Base-by-base conservation (phyloP, 2,329 filamentous ascomycete genomes). In the Sporothrix dimorphospora region DNA sequence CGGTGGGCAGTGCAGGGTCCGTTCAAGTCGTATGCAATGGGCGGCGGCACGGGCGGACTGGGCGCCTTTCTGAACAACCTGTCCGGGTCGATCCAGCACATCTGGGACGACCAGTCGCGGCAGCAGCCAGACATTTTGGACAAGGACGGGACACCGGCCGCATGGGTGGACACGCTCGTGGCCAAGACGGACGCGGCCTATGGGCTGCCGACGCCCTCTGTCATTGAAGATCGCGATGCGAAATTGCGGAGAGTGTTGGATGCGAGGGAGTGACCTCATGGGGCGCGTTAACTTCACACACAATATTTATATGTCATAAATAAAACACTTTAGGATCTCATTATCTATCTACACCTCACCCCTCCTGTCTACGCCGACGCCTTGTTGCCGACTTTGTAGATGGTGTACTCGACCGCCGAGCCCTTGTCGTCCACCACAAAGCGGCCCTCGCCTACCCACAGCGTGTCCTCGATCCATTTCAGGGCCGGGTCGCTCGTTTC, bases 1-100 rank as follows among this genome's bases (percentile, higher is more conserved):
- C 73, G 73, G 4, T 74, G 73, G 73, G 66, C 71, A 3, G 61
- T 74, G 1, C 57, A 51, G 2, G 73, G 73, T 0, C 73, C 73
- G 1, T 73, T 73, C 24, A 59, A 65, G 69, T 61, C 66, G 1
- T 72, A 74, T 59, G 57, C 68, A 27, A 63, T 70, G 45, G 73
- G 73, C 4, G 73, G 73, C 1, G 73, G 73, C 9, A 47, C 49
- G 8, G 67, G 51, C 1, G 70, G 67, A 1, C 19, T 72, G 5
- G 70, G 49, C 2, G 70, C 45, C 0, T 71, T 69, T 2, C 47
- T 71, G 8, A 42, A 63, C 1, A 71, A 63, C 27, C 21, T 71
- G n/a, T 53, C 55, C 0, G 69, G 57, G 3, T 71, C 69, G 1
- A 71, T 71, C 12, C 69, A 71, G 45, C 34, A 19, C 3, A 21